phyloP scores from a whole-genome alignment of 805 yeast species.

The Starmerella etchellsii region DNA sequence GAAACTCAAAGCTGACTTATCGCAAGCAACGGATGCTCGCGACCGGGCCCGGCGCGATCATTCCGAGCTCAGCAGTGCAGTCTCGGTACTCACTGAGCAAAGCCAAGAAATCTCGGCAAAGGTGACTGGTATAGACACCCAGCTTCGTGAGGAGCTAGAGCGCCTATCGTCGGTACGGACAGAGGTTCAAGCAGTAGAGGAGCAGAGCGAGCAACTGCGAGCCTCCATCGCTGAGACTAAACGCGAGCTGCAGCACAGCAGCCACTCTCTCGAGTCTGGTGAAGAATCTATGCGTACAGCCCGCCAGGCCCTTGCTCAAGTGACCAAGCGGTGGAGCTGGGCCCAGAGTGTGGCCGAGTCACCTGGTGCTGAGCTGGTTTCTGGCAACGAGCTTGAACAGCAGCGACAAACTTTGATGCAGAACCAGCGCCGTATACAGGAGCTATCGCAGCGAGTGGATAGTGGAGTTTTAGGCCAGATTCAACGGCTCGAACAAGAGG shows the following conservation, averaged over 20 bases:
- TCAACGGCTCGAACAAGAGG: constrained; percentile 16
- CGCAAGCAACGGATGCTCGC: constrained; percentile 30
- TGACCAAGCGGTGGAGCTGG: constrained; percentile 10
- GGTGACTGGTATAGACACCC: constrained; percentile 4
- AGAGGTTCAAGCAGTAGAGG: constrained; percentile 8
- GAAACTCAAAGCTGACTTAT: constrained; percentile 11
- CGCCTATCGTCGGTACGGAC: constrained; percentile 1
- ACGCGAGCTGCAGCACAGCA: constrained; percentile 12
- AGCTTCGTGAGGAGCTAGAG: constrained; percentile 3
- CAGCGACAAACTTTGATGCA: constrained; percentile 5
- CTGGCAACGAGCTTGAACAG: constrained; percentile 6
- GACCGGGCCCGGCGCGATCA: constrained; percentile 47
- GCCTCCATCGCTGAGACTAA: constrained; percentile 6
- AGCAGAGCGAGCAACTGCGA: background rate
- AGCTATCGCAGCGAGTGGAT: constrained; percentile 13
- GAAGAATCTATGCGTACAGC: constrained; percentile 2
- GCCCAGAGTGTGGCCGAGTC: constrained; percentile 4
- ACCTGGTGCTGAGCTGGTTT: background rate
- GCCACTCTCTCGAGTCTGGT: constrained; percentile 4
- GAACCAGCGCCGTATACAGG: constrained; percentile 11
- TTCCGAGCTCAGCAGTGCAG: constrained; percentile 73
- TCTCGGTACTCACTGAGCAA: constrained; percentile 27
- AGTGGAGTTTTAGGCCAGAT: constrained; percentile 15
- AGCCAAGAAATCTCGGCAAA: background rate
- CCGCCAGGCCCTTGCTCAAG: background rate